Evolutionary conservation across 192 early-diverging fungal species (phyloP).

Genomic region (Gryganskiella cystojenkinii): DNA sequence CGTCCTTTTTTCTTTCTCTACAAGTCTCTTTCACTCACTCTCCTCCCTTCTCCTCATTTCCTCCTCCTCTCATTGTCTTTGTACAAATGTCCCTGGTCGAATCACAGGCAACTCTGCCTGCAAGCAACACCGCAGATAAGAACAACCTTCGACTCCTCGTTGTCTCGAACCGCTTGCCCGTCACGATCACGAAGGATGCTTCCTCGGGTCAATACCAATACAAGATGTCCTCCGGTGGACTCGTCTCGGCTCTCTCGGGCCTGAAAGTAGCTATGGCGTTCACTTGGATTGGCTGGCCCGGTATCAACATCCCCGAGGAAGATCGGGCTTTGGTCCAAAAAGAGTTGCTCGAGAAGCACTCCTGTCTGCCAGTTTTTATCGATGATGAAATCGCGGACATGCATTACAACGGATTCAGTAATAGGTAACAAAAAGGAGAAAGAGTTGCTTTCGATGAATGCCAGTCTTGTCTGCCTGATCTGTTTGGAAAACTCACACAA

Average conservation of each 20-base stretch:
- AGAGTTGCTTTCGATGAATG: too few relatives aligned
- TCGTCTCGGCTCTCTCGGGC: slow-evolving; percentile 95
- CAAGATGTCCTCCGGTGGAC: slow-evolving; percentile 92
- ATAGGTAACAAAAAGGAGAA: slow-evolving; percentile 61
- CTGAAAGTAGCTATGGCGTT: slow-evolving; percentile 96
- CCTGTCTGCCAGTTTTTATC: slow-evolving; percentile 94
- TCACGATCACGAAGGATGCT: slow-evolving; percentile 84
- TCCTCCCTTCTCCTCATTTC: slow-evolving; percentile 6
- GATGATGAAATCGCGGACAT: slow-evolving; percentile 92
- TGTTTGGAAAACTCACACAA: too few relatives aligned
- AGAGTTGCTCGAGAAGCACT: slow-evolving; percentile 80
- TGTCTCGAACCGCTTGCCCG: slow-evolving; percentile 96
- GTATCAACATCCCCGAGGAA: slow-evolving; percentile 83
- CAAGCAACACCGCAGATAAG: background rate
- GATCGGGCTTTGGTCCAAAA: slow-evolving; percentile 78
- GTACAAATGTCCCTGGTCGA: slow-evolving; percentile 16
- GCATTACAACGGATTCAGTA: slow-evolving; percentile 99
- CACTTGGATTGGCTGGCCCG: slow-evolving; percentile 99
- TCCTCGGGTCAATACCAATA: slow-evolving; percentile 64
- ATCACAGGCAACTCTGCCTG: background rate
- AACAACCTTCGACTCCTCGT: slow-evolving; percentile 77
- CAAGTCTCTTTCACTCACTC: background rate
- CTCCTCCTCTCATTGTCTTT: background rate
- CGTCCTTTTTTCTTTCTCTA: slow-evolving; percentile 2
- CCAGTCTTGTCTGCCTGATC: too few relatives aligned